Base-by-base conservation (phyloP, 208 protist genomes). In the Leishmania braziliensis region DNA sequence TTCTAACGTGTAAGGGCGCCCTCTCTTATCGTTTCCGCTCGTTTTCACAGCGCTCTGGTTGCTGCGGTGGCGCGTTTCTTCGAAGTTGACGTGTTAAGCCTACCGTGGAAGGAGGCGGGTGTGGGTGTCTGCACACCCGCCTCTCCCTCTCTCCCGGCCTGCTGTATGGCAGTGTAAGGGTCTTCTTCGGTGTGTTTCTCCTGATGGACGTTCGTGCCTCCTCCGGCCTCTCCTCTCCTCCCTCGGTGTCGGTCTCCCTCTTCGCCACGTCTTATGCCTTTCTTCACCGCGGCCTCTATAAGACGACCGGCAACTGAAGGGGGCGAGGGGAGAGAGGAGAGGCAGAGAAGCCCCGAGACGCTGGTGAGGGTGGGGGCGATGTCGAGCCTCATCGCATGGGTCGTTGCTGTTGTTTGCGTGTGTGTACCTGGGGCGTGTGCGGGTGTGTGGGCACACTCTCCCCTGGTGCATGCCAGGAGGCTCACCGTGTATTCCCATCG, bases 1-100 rank as follows among this genome's bases (percentile, higher is more conserved):
- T n/a, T 39, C 36, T 71, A 71, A 71, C 66, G 66, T 71, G 66
- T 71, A 71, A 71, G 58, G 58, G 9, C n/a, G 39, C 16, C 16
- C 29, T 68, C 20, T 39, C 20, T 14, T 71, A 58, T 58, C 5
- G 4, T 39, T 23, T 23, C 23, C 36, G 5, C 5, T 46, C 20
- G 14, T 9, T 9, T 48, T 14, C 4, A 23, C 54, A 23, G 54
- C 39, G 14, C 48, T 29, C 18, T 10, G 3, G 36, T 43, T 23
- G 29, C 36, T 71, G 66, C 6, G 66, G 29, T 23, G 62, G 29
- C 33, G 29, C 5, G n/a, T 36, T 12, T 39, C 29, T 66, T 66
- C 26, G 26, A 63, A 66, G 29, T 29, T 29, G 36, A 66, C 29
- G 23, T 39, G 62, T 39, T 66, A 10, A 66, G 62, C 62, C 9